Conservation (phyloP, 352 stramenopile genomes). For the Stramenopiles sp. region DNA sequence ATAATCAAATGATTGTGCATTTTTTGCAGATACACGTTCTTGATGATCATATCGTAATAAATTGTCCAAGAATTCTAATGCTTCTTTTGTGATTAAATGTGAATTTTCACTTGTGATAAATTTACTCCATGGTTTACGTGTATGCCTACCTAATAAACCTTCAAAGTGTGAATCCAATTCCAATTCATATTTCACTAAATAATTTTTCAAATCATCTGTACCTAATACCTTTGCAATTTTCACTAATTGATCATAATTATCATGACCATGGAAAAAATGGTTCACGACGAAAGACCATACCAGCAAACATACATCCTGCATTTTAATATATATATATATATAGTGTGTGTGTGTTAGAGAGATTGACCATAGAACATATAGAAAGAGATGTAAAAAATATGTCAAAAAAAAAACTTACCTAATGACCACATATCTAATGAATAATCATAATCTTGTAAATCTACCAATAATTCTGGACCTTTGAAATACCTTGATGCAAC, state of each 20-base stretch:
- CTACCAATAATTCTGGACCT: conserved; percentile 89
- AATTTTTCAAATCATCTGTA: conserved; percentile 94
- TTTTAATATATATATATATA: no score
- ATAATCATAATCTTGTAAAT: conserved; percentile 99
- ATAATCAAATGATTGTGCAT: conserved; percentile 93
- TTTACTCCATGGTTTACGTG: conserved; percentile 94
- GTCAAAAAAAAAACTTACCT: conserved; percentile 96
- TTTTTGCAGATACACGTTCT: conserved; percentile 87
- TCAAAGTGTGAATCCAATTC: conserved; percentile 96
- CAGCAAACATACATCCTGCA: no score
- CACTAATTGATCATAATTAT: conserved; percentile 98
- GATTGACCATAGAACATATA: no score
- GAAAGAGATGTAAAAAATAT: no score
- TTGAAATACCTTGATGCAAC: conserved; percentile 99
- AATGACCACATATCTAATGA: conserved; percentile 97
- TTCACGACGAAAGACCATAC: conserved; percentile 99
- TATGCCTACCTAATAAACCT: conserved; percentile 82
- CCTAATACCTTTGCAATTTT: conserved; percentile 93
- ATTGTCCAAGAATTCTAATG: conserved; percentile 79
- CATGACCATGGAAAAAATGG: conserved; percentile 96
- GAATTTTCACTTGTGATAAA: conserved; percentile 95
- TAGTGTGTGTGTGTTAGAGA: no score
- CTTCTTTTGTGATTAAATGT: conserved; percentile 80
- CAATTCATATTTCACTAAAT: conserved; percentile 95
- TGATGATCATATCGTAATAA: conserved; percentile 72